Conservation (phyloP, 2,329 filamentous ascomycete genomes). For the Trichoderma sp. region DNA sequence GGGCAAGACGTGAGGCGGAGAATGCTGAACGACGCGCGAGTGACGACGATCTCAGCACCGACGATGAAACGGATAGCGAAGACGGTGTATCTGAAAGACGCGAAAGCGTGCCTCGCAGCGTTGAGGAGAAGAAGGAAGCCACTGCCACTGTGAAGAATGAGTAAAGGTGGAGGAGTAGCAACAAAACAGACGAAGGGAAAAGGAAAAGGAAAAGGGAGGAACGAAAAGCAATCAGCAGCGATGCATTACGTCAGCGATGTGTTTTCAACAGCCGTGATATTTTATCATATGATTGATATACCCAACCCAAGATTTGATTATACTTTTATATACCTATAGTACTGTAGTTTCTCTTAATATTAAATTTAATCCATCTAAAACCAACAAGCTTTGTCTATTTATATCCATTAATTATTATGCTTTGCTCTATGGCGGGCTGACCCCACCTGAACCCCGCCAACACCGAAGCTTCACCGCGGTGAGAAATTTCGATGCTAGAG, state of each 20-base stretch:
- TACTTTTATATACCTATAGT: not conserved
- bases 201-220: not conserved
- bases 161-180: not conserved
- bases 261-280: not conserved
- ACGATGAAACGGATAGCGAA: not conserved
- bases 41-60: not conserved
- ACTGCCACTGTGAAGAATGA: not conserved
- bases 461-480: constrained; percentile 33
- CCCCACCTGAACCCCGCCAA: constrained; percentile 17
- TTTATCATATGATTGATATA: not conserved
- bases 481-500: constrained; percentile 35
- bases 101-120: not conserved
- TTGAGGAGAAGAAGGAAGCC: not conserved
- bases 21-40: constrained; percentile 17
- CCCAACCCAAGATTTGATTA: not conserved
- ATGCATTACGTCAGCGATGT: not conserved
- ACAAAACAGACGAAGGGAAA: not conserved
- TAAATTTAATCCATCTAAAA: constrained; percentile 18
- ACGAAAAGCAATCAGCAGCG: not conserved
- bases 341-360: not conserved
- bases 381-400: not conserved
- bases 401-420: not conserved
- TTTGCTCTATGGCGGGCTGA: not conserved
- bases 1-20: constrained; percentile 29
- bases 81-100: not conserved